These are phyloP conservation scores for Salix suchowensis DNA, from an alignment of 345 rosid species.

Conservation along the genomic window DNA sequence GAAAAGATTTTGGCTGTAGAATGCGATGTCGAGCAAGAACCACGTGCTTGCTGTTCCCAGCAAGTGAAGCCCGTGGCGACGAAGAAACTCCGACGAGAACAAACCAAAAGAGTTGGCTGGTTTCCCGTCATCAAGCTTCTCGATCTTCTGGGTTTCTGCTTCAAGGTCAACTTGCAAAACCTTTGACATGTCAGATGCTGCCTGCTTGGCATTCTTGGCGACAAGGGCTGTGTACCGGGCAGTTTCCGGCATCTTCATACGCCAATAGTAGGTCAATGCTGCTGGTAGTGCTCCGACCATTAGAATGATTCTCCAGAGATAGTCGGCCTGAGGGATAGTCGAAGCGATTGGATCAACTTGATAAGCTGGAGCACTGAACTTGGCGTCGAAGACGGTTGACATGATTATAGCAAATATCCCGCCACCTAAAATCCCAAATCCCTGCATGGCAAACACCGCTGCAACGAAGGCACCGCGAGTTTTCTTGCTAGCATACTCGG, in stretches of 20 bases:
- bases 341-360: slow-evolving; percentile 39
- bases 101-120: slow-evolving; percentile 42
- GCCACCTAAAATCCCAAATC: slow-evolving; percentile 74
- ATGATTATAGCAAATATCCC: slow-evolving; percentile 62
- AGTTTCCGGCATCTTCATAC: slow-evolving; percentile 89
- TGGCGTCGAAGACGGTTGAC: slow-evolving; percentile 45
- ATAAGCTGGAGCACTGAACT: slow-evolving; percentile 52
- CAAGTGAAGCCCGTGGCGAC: slow-evolving; percentile 75
- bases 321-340: slow-evolving; percentile 68
- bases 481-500: slow-evolving; percentile 81
- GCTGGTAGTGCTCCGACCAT: slow-evolving; percentile 87
- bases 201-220: slow-evolving; percentile 65
- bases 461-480: slow-evolving; percentile 87
- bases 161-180: slow-evolving; percentile 66
- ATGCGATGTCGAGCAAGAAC: slow-evolving; percentile 84
- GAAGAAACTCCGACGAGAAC: slow-evolving; percentile 53
- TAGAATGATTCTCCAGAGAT: slow-evolving; percentile 70
- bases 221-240: slow-evolving; percentile 88
- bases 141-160: slow-evolving; percentile 44
- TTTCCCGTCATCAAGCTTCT: slow-evolving; percentile 13
- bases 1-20: slow-evolving; percentile 78
- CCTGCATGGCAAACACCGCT: slow-evolving; percentile 94
- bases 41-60: slow-evolving; percentile 79
- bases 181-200: slow-evolving; percentile 76
- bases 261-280: slow-evolving; percentile 68